These are phyloP conservation scores for Phytophthora europaea DNA, from an alignment of 352 stramenopile genomes.

Conservation along the genomic window DNA sequence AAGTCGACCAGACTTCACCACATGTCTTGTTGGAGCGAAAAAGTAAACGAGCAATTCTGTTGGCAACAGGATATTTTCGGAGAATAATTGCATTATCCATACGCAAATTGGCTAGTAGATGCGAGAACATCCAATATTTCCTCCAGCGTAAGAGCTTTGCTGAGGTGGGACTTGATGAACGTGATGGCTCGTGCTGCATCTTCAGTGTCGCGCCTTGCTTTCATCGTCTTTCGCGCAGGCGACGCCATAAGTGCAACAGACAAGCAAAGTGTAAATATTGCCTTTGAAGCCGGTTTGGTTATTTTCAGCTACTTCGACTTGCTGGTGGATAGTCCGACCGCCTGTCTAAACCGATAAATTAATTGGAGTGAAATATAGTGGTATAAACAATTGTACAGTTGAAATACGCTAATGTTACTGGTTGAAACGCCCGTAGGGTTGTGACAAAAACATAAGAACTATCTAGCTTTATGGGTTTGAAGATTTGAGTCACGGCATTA, in stretches of 20 bases:
- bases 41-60: background rate
- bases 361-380: background rate
- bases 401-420: background rate
- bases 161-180: background rate
- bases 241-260: background rate
- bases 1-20: background rate
- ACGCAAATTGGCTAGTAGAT: background rate
- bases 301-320: background rate
- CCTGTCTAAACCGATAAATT: background rate
- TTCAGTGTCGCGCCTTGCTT: background rate
- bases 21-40: background rate
- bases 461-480: too few relatives aligned
- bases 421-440: too few relatives aligned
- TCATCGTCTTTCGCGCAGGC: background rate
- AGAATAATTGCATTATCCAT: slow-evolving; percentile 1
- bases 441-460: too few relatives aligned
- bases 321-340: background rate
- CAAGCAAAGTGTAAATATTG: background rate
- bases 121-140: background rate
- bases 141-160: background rate
- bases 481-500: too few relatives aligned
- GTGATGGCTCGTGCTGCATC: background rate
- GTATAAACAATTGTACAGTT: background rate
- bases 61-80: background rate
- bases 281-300: background rate